phyloP scores from a whole-genome alignment of 495 filamentous ascomycete genomes.

The Xanthoparmelia taractica region DNA sequence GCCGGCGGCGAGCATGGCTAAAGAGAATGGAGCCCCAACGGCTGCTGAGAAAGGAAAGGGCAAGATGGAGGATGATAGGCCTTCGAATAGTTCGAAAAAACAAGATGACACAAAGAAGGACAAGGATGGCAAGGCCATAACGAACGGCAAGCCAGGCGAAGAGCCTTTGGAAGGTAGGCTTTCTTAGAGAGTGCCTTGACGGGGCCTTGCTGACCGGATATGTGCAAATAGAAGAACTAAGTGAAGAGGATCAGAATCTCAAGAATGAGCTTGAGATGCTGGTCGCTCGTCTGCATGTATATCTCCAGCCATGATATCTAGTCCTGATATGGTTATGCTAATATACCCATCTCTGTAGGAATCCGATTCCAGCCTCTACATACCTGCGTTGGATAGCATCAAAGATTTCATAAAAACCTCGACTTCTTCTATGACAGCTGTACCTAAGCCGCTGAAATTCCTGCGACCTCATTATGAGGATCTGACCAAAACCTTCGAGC shows the following conservation, averaged over 20 bases:
- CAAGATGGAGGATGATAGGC: constrained; percentile 63
- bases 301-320: neutral
- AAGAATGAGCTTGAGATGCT: constrained; percentile 99
- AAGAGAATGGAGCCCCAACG: constrained; percentile 81
- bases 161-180: constrained; percentile 49
- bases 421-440: constrained; percentile 97
- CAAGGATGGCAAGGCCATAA: constrained; percentile 57
- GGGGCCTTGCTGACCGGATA: constrained; percentile 15
- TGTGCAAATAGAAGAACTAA: constrained; percentile 68
- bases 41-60: constrained; percentile 91
- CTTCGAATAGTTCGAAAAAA: constrained; percentile 52
- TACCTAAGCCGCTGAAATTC: constrained; percentile 97
- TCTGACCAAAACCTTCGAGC: constrained; percentile 75
- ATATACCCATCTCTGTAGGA: constrained; percentile 49
- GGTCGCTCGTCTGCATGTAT: constrained; percentile 85
- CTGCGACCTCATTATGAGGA: constrained; percentile 89
- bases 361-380: constrained; percentile 78
- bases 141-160: constrained; percentile 69
- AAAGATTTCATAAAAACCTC: constrained; percentile 97
- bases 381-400: constrained; percentile 85
- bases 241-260: constrained; percentile 94
- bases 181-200: neutral
- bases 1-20: constrained; percentile 57
- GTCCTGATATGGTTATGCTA: neutral
- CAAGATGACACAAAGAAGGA: constrained; percentile 57